Conservation (phyloP, 179 eudicot species). For the Beta corolliflora region DNA sequence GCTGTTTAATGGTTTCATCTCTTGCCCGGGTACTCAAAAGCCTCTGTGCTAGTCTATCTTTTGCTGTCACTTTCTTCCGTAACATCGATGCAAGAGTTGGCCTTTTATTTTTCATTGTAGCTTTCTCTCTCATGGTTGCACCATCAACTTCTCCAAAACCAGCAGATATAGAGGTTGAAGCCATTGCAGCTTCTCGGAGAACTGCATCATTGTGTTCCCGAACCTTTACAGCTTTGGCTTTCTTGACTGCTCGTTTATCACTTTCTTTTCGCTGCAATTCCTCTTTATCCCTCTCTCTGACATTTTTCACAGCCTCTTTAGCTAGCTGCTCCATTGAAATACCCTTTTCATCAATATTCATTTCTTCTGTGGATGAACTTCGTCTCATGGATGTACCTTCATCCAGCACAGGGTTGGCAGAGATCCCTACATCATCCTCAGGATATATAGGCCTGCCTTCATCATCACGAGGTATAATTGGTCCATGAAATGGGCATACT, state of each 20-base stretch:
- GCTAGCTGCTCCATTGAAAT: constrained; percentile 50
- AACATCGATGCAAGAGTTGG: constrained; percentile 85
- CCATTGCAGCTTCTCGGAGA: constrained; percentile 73
- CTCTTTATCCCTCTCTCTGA: constrained; percentile 63
- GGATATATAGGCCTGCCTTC: constrained; percentile 62
- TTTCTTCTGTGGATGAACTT: constrained; percentile 39
- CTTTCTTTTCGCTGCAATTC: constrained; percentile 54
- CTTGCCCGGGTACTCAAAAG: constrained; percentile 55
- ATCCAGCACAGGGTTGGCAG: constrained; percentile 2
- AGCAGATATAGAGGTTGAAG: constrained; percentile 68
- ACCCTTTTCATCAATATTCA: constrained; percentile 29
- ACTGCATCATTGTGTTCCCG: constrained; percentile 78
- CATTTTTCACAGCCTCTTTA: constrained; percentile 75
- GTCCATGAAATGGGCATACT: constrained; percentile 93
- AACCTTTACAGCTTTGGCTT: constrained; percentile 74
- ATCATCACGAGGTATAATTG: constrained; percentile 71
- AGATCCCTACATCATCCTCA: constrained; percentile 18
- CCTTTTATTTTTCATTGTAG: constrained; percentile 46
- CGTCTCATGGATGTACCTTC: constrained; percentile 9
- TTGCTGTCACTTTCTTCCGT: constrained; percentile 75
- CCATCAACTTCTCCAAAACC: constrained; percentile 51
- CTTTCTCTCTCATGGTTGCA: constrained; percentile 27
- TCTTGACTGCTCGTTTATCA: constrained; percentile 58
- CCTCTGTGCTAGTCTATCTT: constrained; percentile 74
- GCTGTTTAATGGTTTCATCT: constrained; percentile 61